These are phyloP conservation scores for Ampelocalamus luodianensis DNA, from an alignment of 176 grass and related monocot species.

Conservation along the genomic window DNA sequence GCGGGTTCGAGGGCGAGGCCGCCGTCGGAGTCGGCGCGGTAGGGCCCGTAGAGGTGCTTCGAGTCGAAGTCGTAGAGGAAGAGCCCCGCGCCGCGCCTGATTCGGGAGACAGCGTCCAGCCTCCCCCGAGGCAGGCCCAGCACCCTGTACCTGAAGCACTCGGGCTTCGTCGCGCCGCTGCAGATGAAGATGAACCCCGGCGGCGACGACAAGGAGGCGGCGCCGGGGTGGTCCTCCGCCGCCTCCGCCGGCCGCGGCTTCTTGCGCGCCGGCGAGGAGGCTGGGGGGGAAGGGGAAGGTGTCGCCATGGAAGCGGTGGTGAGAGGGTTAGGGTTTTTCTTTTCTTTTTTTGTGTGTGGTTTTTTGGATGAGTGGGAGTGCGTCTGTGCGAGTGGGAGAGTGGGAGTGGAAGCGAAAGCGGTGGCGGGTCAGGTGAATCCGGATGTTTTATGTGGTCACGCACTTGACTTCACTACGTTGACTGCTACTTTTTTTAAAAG, in stretches of 20 bases:
- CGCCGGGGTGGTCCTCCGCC: neutral
- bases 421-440: no score
- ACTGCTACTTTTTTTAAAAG: no score
- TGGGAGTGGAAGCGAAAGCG: no score
- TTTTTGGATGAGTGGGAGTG: no score
- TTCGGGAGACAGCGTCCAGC: constrained; percentile 60
- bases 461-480: no score
- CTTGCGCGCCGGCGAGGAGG: constrained; percentile 2
- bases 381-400: no score
- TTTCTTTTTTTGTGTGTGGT: no score
- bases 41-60: constrained; percentile 74
- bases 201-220: neutral
- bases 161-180: constrained; percentile 67
- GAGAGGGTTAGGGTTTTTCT: constrained; percentile 5
- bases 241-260: neutral
- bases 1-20: constrained; percentile 56
- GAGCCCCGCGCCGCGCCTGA: constrained; percentile 71
- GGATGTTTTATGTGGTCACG: no score
- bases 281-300: neutral
- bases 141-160: constrained; percentile 67
- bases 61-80: constrained; percentile 87
- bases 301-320: constrained; percentile 35
- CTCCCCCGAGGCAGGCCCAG: constrained; percentile 65
- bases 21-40: constrained; percentile 60
- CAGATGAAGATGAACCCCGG: constrained; percentile 94